phyloP scores from a whole-genome alignment of 73 alveolate genomes.

The Tetrahymena malaccensis region DNA sequence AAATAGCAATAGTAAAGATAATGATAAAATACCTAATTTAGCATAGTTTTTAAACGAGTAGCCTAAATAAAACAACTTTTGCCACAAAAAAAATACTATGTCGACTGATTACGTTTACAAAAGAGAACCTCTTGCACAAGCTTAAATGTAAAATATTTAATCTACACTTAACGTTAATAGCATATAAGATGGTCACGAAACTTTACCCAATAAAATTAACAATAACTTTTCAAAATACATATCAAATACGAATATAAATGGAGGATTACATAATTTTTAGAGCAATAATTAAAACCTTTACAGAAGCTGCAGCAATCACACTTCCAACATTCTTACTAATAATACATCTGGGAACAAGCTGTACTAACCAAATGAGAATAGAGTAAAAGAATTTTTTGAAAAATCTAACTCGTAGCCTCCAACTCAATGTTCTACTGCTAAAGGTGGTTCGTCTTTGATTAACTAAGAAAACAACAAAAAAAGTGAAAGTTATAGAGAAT shows the following conservation, averaged over 20 bases:
- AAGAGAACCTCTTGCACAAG: neutral
- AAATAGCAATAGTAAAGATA: neutral
- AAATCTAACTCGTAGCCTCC: neutral
- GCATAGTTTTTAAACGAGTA: neutral
- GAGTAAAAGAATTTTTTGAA: neutral
- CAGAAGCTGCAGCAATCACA: neutral
- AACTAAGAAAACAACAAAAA: neutral
- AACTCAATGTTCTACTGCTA: neutral
- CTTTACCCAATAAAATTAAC: neutral
- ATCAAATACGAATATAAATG: neutral
- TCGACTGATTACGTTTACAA: neutral
- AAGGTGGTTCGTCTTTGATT: neutral
- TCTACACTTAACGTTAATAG: neutral
- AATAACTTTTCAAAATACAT: neutral
- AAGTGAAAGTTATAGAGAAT: neutral
- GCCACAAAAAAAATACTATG: neutral
- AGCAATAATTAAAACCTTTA: neutral
- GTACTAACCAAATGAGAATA: neutral
- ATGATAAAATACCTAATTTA: neutral
- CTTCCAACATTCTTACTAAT: neutral
- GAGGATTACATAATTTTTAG: neutral
- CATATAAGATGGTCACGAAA: neutral
- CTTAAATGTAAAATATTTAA: neutral
- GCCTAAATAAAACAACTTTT: neutral
- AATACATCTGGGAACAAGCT: neutral